Evolutionary conservation across 768 basidiomycete genomes (phyloP).

Genomic region (Leccinum aurantiacum): DNA sequence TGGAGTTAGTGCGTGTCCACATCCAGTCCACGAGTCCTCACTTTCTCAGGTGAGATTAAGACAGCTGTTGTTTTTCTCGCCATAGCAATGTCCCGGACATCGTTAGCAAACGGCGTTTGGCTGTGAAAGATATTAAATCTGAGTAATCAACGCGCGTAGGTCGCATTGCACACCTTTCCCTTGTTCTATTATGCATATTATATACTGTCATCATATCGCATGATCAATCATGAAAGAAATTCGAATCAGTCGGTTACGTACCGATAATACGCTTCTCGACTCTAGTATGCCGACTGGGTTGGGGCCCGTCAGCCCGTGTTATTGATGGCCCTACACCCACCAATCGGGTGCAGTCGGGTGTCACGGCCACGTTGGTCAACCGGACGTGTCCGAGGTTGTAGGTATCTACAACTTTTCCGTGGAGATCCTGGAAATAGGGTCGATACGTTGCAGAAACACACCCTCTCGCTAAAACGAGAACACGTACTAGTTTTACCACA

Average conservation of each 20-base stretch:
- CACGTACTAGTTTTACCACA: constrained; percentile 44
- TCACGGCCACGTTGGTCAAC: constrained; percentile 51
- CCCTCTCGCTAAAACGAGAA: constrained; percentile 5
- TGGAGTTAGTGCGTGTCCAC: constrained; percentile 11
- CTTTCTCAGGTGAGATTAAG: constrained; percentile 39
- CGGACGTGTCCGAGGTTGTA: constrained; percentile 46
- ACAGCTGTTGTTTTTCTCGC: constrained; percentile 45
- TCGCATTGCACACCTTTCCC: constrained; percentile 41
- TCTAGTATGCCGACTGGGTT: constrained; percentile 48
- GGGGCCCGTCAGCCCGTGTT: constrained; percentile 41
- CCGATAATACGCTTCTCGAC: constrained; percentile 56
- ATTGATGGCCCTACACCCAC: constrained; percentile 50
- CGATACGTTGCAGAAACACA: constrained; percentile 17
- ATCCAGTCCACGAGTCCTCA: constrained; percentile 14
- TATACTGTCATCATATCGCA: constrained; percentile 37
- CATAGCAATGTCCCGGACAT: constrained; percentile 53
- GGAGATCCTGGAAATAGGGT: constrained; percentile 38
- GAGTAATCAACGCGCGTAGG: background rate
- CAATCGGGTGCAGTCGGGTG: constrained; percentile 46
- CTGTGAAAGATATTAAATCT: constrained; percentile 30
- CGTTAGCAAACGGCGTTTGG: constrained; percentile 55
- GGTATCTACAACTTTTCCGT: constrained; percentile 43
- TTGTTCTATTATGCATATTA: constrained; percentile 43
- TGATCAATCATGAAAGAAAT: constrained; percentile 3
- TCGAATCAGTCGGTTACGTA: constrained; percentile 23